Evolutionary conservation across 1,284 basidiomycete species (phyloP), one percentile per base, ranked within the genome.

Genomic region (Boletus semigastroideus): DNA sequence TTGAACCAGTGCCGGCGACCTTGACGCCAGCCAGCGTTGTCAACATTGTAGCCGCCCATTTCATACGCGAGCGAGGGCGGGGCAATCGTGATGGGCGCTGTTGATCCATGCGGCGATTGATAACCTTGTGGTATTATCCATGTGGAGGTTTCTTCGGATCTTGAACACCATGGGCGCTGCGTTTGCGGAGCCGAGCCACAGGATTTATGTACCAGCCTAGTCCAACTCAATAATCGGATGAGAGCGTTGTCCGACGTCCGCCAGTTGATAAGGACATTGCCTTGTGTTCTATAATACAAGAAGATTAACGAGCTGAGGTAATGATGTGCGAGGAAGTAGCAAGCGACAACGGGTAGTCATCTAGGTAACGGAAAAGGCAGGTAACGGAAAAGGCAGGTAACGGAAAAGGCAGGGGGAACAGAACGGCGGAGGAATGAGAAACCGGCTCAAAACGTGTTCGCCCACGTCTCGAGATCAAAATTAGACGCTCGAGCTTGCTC

Each of bases 401-500:
- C 45, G 43, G 42, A 54, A 55, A 55, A 3, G 22, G 46, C 47
- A 42, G 19, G 27, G 56, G 37, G 47, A 36, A 42, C 45, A 54
- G 42, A 40, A 54, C 39, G 5, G 22, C 22, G 19, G 56, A 58
- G 48, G 42, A 59, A 28, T 49, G 42, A 59, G 57, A 51, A 63
- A 46, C 55, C 54, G 46, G 58, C 52, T 70, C 65, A 85, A 67
- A 85, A 78, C 27, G 79, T 82, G 63, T 70, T 79, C 33, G 84
- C 82, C 84, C 84, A 86, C 41, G 74, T 77, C 63, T 83, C 78
- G 48, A 86, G 73, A 65, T 86, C 82, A 51, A 86, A 69, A 20
- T 69, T 73, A 30, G 78, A 76, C 39, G 61, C 67, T 57, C 74
- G 72, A 19, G 82, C 74, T 43, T 72, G 70, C 46, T 74, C 70